Evolutionary conservation across 2,329 filamentous ascomycete genomes (phyloP).

Genomic region (Sporothrix variecibatus): DNA sequence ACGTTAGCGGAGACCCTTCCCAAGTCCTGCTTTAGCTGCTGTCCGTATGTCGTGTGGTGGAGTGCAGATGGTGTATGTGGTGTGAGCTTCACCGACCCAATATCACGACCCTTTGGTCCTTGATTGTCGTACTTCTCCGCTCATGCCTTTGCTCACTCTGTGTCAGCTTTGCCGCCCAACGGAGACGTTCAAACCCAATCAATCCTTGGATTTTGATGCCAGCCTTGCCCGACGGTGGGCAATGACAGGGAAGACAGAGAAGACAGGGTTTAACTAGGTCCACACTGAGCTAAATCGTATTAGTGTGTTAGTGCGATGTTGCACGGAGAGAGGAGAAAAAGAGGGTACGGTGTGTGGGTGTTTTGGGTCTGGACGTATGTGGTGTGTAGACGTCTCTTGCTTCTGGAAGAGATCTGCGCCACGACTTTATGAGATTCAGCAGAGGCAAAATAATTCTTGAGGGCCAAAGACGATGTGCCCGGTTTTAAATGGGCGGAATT

Average conservation of each 20-base stretch:
- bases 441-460: neutral
- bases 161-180: constrained; percentile 17
- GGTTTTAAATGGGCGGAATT: neutral
- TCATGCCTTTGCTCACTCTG: neutral
- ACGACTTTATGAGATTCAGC: neutral
- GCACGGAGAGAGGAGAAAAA: neutral
- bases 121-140: neutral
- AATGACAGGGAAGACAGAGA: neutral
- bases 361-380: too few relatives aligned
- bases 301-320: constrained; percentile 11
- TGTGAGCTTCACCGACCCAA: constrained; percentile 16
- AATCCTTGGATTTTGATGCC: neutral
- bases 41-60: neutral
- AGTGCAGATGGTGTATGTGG: neutral
- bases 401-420: constrained; percentile 11
- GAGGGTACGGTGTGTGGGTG: neutral
- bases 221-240: constrained; percentile 8
- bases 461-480: neutral
- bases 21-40: neutral
- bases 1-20: neutral
- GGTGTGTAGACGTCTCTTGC: neutral
- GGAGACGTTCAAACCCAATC: constrained; percentile 14
- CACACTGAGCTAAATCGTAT: constrained; percentile 1
- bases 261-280: neutral
- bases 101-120: neutral